Evolutionary conservation across 371 early-diverging fungal species (phyloP), one percentile per base, ranked within the genome.

Genomic region (Mortierella sp.): DNA sequence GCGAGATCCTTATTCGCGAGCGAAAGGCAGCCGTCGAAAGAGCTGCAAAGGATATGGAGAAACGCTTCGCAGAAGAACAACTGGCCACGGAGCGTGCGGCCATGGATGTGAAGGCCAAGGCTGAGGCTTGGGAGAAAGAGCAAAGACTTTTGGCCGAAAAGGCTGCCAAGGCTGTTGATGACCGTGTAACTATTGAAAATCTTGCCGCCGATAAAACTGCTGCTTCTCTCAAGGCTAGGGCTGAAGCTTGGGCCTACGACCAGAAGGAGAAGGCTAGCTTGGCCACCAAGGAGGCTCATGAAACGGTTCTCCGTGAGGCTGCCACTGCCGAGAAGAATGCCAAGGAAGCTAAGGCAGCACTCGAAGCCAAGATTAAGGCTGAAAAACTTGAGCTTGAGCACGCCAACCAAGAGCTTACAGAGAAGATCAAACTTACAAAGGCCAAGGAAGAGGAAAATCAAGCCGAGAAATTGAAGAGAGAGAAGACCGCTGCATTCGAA

Each of bases 1-100:
- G 63, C 2, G 74, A 72, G 3, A 43, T 62, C 40, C 56, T 78
- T 22, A 29, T 78, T 47, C 73, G 74, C 7, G 73, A 78, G 15
- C 79, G 79, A 15, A 73, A 78, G 51, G 43, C 54, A 0, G 70
- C 79, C 6, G 40, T 78, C 37, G 73, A 78, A n/a, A 56, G 79
- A 15, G 64, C 66, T 2, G 66, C 73, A 59, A 56, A 53, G 51
- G 79, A 78, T n/a, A 56, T 73, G 64, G 79, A 78, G 55, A 13
- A 31, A 19, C 79, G 74, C n/a, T 43, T 78, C 22, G 62, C 54
- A 26, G 60, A 58, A 2, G 73, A 78, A 63, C 65, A 66, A 31
- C 66, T 47, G 22, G 70, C 66, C 0, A 64, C 79, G 2, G 73
- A 78, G 13, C 69, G 73, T 13, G 64, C 63, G 0, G 73, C 73